Evolutionary conservation across 345 rosid genomes (phyloP), one percentile per base, ranked within the genome.

Genomic region (Noccaea bulbosa): DNA sequence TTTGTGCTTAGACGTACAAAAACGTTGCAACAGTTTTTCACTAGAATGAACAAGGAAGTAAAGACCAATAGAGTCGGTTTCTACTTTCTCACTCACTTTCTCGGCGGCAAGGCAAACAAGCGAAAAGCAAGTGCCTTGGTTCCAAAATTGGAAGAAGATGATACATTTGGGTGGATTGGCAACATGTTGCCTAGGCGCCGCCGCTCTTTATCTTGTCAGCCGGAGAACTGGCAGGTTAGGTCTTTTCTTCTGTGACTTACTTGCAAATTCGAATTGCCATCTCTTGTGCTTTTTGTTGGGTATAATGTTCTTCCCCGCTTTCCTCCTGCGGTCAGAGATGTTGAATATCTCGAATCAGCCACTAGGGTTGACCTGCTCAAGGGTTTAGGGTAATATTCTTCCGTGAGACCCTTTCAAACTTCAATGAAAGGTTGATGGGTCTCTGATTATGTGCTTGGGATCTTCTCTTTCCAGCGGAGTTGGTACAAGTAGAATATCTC

Each of bases 201-300:
- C 90, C 44, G 90, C 92, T 20, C 83, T 88, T 11, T 88, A 84
- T 75, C 78, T 93, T 24, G 96, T 93, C 43, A 96, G 97, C 70
- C 78, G 89, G 70, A 81, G 86, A 71, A 85, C 89, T 20, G 91
- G 89, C 73, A 88, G 96, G 97, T 87, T 27, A 24, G 63, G 30
- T 54, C 37, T 47, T 48, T 12, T 20, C n/a, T 49, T 35, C 4
- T 46, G 0, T 24, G 1, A 24, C 27, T 24, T 24, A 24, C 8
- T 46, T 2, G 40, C 40, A 11, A 37, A 37, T 24, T 17, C 40
- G 40, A 37, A 37, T 24, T 17, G 56, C 35, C 4, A 16, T 38
- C 12, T 14, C 24, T 54, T 58, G 45, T 56, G 7, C n/a, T 5
- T 34, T 35, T 34, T 33, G 9, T 16, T 22, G 40, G 51, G 9